Conservation (phyloP, 1,139 yeast genomes). For the Hyphopichia fennica region DNA sequence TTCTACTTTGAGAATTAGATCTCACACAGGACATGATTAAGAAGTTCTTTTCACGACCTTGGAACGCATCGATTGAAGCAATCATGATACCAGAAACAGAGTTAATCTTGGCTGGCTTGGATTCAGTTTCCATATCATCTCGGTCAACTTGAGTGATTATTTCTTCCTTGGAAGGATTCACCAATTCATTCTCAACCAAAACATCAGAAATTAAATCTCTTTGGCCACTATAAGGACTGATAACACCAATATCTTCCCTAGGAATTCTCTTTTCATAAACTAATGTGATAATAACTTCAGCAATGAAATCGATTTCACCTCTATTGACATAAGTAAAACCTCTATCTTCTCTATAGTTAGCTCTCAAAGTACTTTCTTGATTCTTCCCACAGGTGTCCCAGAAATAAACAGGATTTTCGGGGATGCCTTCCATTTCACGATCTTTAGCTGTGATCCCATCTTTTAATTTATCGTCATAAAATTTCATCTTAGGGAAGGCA, state of each 20-base stretch:
- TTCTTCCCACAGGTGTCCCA: constrained; percentile 50
- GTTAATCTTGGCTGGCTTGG: constrained; percentile 57
- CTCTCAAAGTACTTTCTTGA: constrained; percentile 46
- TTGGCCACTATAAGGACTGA: constrained; percentile 75
- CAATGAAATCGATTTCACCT: constrained; percentile 51
- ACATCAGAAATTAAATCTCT: constrained; percentile 57
- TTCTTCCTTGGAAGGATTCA: constrained; percentile 55
- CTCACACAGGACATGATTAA: constrained; percentile 63
- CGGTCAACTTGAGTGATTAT: constrained; percentile 55
- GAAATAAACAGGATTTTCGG: constrained; percentile 48
- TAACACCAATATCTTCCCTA: constrained; percentile 57
- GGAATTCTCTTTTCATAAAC: constrained; percentile 54
- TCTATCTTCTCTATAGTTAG: constrained; percentile 44
- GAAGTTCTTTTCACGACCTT: constrained; percentile 63
- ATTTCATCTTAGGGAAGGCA: constrained; percentile 60
- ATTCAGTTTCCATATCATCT: constrained; percentile 49
- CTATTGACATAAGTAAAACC: constrained; percentile 57
- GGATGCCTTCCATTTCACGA: constrained; percentile 41
- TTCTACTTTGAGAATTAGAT: constrained; percentile 48
- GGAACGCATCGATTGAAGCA: constrained; percentile 69
- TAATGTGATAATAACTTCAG: constrained; percentile 47
- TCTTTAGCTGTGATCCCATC: constrained; percentile 61
- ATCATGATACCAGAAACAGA: constrained; percentile 66
- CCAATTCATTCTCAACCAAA: constrained; percentile 49
- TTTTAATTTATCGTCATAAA: constrained; percentile 53